A percentile compares a stretch with the other conserved stretches of the same genome.
These are phyloP conservation scores for Monosporozyma aerobia DNA, from an alignment of 805 yeast species.

Conservation along the genomic window DNA sequence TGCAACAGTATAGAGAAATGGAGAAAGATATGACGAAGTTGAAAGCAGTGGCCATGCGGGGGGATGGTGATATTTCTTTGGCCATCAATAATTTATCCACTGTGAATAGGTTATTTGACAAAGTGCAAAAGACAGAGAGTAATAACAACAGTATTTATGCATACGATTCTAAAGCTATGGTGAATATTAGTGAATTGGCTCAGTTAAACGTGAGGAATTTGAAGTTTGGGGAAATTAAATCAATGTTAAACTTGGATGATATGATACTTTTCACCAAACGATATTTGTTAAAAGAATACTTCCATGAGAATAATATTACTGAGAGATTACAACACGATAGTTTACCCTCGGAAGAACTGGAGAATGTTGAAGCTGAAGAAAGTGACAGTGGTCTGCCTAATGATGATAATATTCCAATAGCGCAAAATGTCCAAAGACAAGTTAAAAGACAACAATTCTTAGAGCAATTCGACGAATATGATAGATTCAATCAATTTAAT, in stretches of 20 bases:
- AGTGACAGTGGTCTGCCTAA: conserved; percentile 12
- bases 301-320: conserved; percentile 13
- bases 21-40: conserved; percentile 28
- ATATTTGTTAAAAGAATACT: conserved; percentile 32
- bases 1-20: conserved; percentile 28
- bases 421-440: conserved; percentile 9
- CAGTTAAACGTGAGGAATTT: conserved; percentile 54
- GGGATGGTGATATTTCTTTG: conserved; percentile 44
- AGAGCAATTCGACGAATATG: conserved; percentile 20
- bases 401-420: conserved; percentile 10
- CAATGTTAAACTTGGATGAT: conserved; percentile 40
- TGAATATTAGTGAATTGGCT: conserved; percentile 51
- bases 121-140: conserved; percentile 29
- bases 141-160: conserved; percentile 39
- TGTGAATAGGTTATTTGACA: conserved; percentile 40
- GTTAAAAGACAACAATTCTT: conserved; percentile 12
- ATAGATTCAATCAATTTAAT: conserved; percentile 39
- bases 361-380: conserved; percentile 16
- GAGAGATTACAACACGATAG: conserved; percentile 5
- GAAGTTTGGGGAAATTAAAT: conserved; percentile 47
- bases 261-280: conserved; percentile 34
- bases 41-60: conserved; percentile 42
- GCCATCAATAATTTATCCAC: conserved; percentile 38
- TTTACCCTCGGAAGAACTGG: conserved; percentile 6
- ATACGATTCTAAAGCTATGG: conserved; percentile 56